These are phyloP conservation scores for Erythrophleum ivorense DNA, from an alignment of 331 rosid species.

Conservation along the genomic window DNA sequence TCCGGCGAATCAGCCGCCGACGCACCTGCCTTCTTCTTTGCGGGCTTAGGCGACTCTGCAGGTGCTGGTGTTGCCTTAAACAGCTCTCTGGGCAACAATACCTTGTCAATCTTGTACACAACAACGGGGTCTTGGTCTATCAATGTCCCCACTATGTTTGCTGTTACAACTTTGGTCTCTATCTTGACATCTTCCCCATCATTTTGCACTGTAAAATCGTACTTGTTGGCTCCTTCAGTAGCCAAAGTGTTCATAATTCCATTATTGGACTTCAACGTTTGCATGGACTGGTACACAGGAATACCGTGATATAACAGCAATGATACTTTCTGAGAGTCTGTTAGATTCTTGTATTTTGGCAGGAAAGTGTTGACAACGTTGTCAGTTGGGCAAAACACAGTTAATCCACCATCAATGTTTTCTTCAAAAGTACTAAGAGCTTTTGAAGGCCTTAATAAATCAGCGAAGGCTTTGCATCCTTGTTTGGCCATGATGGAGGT, in stretches of 20 bases:
- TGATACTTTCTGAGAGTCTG: conserved; percentile 51
- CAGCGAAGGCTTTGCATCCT: conserved; percentile 70
- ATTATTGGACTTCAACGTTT: conserved; percentile 57
- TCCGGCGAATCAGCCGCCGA: conserved; percentile 20
- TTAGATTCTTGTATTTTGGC: conserved; percentile 60
- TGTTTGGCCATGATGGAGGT: conserved; percentile 57
- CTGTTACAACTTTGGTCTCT: conserved; percentile 57
- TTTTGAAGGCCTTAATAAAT: conserved; percentile 51
- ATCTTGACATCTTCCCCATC: conserved; percentile 38
- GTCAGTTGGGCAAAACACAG: conserved; percentile 70
- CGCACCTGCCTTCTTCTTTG: neutral
- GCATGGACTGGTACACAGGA: conserved; percentile 58
- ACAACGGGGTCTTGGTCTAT: conserved; percentile 65
- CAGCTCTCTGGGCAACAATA: conserved; percentile 46
- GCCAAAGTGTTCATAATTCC: conserved; percentile 68
- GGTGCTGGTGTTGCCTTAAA: conserved; percentile 46
- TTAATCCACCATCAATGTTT: conserved; percentile 59
- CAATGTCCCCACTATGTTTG: conserved; percentile 55
- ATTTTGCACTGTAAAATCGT: neutral
- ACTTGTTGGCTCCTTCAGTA: conserved; percentile 58
- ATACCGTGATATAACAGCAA: conserved; percentile 60
- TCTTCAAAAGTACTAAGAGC: conserved; percentile 49
- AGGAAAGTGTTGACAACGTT: conserved; percentile 45
- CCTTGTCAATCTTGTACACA: conserved; percentile 47
- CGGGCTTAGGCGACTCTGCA: conserved; percentile 39